phyloP scores from a whole-genome alignment of 2,329 filamentous ascomycete species.

The Paradendryphiella salina region DNA sequence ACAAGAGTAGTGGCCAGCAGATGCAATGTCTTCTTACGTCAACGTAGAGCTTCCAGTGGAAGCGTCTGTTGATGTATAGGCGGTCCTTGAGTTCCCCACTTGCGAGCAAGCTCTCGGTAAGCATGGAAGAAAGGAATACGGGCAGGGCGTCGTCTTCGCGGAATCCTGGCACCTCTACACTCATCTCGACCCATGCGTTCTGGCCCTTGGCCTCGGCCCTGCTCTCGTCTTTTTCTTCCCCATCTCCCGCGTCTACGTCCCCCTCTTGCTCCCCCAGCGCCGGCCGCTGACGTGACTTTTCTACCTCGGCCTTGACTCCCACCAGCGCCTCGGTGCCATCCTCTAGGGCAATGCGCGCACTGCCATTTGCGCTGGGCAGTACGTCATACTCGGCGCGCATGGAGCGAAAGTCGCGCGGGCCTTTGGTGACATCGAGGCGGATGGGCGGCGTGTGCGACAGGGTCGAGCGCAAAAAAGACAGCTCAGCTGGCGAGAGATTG shows the following conservation, averaged over 20 bases:
- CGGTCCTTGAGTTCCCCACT: constrained; percentile 68
- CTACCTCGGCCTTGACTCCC: constrained; percentile 92
- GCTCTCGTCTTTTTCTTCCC: constrained; percentile 31
- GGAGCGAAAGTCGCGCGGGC: constrained; percentile 82
- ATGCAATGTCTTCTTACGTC: constrained; percentile 65
- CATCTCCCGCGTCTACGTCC: constrained; percentile 50
- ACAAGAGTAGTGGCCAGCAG: neutral
- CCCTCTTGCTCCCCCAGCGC: constrained; percentile 20
- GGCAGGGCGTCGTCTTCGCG: constrained; percentile 90
- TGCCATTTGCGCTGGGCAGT: constrained; percentile 86
- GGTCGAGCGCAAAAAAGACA: constrained; percentile 90
- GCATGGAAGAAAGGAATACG: constrained; percentile 83
- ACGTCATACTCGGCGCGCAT: constrained; percentile 88
- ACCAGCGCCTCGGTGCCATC: constrained; percentile 96
- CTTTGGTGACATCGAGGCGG: constrained; percentile 68
- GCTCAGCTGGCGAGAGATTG: constrained; percentile 89
- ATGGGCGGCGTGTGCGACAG: constrained; percentile 81
- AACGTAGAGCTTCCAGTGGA: constrained; percentile 95
- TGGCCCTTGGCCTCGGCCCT: constrained; percentile 50
- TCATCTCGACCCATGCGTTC: constrained; percentile 83
- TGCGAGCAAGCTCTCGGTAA: constrained; percentile 80
- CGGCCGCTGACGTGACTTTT: constrained; percentile 61
- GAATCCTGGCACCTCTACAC: constrained; percentile 87
- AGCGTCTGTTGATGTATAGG: constrained; percentile 84
- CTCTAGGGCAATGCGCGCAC: constrained; percentile 88